Evolutionary conservation across 2,329 filamentous ascomycete genomes (phyloP).

Genomic region (Diaporthe vaccinii): DNA sequence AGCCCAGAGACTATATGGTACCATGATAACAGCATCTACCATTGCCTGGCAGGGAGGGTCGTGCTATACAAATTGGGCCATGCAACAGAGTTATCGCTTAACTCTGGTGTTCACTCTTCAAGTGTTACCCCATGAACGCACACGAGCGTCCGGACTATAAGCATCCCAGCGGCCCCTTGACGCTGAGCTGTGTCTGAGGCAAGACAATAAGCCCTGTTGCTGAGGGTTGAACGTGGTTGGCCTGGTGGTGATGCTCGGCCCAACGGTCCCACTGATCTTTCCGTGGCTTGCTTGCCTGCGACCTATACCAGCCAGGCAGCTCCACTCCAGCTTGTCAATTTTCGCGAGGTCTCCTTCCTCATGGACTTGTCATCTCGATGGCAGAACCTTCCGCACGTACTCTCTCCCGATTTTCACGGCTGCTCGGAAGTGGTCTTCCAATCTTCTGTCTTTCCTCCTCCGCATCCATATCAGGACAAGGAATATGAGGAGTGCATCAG

Average conservation of each 20-base stretch:
- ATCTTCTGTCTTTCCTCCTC: slow-evolving; percentile 75
- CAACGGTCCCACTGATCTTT: background rate
- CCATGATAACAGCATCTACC: background rate
- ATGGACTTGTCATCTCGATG: slow-evolving; percentile 62
- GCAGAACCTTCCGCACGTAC: slow-evolving; percentile 71
- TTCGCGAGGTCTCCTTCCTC: background rate
- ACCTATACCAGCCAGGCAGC: background rate
- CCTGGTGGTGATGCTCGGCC: background rate
- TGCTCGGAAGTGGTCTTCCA: slow-evolving; percentile 81
- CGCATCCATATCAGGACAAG: slow-evolving; percentile 80
- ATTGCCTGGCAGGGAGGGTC: background rate
- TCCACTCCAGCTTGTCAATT: background rate
- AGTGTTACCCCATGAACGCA: background rate
- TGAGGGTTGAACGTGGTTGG: background rate
- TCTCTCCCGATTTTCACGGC: slow-evolving; percentile 70
- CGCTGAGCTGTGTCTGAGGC: background rate
- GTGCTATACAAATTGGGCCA: background rate
- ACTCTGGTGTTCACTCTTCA: background rate
- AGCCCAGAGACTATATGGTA: background rate
- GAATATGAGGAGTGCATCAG: slow-evolving; percentile 77
- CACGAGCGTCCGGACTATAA: background rate
- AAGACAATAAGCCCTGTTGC: background rate
- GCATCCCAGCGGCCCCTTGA: background rate
- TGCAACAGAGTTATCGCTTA: background rate
- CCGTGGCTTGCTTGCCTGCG: background rate